phyloP scores from a whole-genome alignment of 2,329 filamentous ascomycete species.

The Aspergillus aculeatus region DNA sequence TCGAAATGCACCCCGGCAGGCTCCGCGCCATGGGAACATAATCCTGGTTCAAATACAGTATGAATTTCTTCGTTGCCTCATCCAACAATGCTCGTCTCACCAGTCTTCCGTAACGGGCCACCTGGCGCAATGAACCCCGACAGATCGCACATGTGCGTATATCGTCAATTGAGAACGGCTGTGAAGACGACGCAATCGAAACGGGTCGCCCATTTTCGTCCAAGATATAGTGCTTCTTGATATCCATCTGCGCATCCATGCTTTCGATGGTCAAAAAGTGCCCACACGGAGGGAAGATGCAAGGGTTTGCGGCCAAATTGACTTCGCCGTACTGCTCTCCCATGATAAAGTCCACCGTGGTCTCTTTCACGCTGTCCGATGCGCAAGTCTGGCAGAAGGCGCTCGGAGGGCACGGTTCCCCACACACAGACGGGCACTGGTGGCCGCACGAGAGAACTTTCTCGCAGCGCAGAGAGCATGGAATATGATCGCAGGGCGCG shows the following conservation, averaged over 20 bases:
- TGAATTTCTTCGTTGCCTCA: conserved; percentile 64
- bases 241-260: conserved; percentile 61
- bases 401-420: conserved; percentile 57
- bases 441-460: conserved; percentile 58
- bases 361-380: conserved; percentile 44
- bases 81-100: conserved; percentile 58
- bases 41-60: conserved; percentile 51
- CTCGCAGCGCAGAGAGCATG: conserved; percentile 61
- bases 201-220: conserved; percentile 26
- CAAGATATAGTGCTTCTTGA: conserved; percentile 39
- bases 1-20: conserved; percentile 26
- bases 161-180: conserved; percentile 52
- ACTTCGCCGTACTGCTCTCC: conserved; percentile 56
- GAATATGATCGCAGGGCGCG: conserved; percentile 65
- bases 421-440: conserved; percentile 64
- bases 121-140: conserved; percentile 55
- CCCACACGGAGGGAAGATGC: conserved; percentile 62
- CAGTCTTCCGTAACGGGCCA: conserved; percentile 47
- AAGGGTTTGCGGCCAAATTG: conserved; percentile 59
- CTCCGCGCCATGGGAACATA: conserved; percentile 43
- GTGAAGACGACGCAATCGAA: conserved; percentile 29
- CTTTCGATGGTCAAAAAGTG: conserved; percentile 61
- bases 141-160: conserved; percentile 60
- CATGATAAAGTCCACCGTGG: conserved; percentile 58
- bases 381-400: conserved; percentile 59